Evolutionary conservation across 164 flowering plant species (phyloP).

Genomic region (Liquidambar formosana): DNA sequence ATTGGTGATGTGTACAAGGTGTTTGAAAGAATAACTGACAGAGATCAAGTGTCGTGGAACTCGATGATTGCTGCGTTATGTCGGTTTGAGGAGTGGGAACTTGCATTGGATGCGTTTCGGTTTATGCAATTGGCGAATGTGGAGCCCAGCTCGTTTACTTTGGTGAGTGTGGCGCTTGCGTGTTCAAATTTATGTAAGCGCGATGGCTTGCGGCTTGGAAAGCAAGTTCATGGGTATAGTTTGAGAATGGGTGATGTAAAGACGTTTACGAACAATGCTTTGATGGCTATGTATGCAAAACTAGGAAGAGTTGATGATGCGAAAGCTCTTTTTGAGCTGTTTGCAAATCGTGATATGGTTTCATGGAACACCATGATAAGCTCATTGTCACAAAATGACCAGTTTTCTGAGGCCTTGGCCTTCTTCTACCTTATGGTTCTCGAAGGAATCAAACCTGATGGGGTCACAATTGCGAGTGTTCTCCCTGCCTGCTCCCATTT

Average conservation of each 20-base stretch:
- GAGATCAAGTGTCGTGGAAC: conserved; percentile 83
- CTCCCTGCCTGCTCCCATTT: conserved; percentile 80
- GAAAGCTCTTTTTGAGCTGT: conserved; percentile 41
- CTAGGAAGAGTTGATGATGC: conserved; percentile 53
- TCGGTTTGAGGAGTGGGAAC: conserved; percentile 58
- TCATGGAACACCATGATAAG: conserved; percentile 84
- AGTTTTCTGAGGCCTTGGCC: conserved; percentile 54
- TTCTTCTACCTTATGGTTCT: conserved; percentile 46
- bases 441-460: conserved; percentile 61
- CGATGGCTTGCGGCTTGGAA: conserved; percentile 57
- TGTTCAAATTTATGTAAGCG: conserved; percentile 43
- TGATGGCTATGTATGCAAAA: conserved; percentile 81
- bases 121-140: conserved; percentile 40
- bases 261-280: conserved; percentile 57
- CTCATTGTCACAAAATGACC: conserved; percentile 53
- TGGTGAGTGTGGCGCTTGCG: conserved; percentile 62
- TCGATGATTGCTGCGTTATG: conserved; percentile 61
- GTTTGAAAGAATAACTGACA: conserved; percentile 65
- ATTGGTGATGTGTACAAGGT: conserved; percentile 42
- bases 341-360: conserved; percentile 54
- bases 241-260: conserved; percentile 41
- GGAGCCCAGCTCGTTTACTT: conserved; percentile 62
- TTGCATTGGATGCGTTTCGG: conserved; percentile 53
- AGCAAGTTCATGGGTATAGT: conserved; percentile 64
- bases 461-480: conserved; percentile 67